phyloP scores from a whole-genome alignment of 2,329 filamentous ascomycete species.

The Penicillium sp. region DNA sequence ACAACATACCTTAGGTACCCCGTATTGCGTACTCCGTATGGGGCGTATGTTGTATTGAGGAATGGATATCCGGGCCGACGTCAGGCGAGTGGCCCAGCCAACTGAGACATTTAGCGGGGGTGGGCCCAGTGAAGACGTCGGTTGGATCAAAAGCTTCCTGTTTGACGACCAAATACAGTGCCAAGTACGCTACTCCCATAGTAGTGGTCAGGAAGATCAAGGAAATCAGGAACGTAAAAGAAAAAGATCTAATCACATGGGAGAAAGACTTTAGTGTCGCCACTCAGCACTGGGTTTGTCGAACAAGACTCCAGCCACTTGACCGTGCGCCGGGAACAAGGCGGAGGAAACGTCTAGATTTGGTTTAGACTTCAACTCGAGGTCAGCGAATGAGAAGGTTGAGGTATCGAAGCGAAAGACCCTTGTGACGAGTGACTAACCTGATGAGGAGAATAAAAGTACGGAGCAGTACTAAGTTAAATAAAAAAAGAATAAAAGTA shows the following conservation, averaged over 20 bases:
- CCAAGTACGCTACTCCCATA: neutral
- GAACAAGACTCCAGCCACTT: neutral
- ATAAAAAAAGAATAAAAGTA: no score
- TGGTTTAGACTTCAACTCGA: neutral
- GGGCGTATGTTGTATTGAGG: no score
- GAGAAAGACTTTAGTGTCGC: neutral
- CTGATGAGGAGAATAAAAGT: neutral
- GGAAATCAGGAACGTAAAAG: neutral
- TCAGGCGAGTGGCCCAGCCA: neutral
- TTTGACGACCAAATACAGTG: neutral
- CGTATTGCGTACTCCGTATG: no score
- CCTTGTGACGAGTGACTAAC: neutral
- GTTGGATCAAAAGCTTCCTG: neutral
- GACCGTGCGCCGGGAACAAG: neutral
- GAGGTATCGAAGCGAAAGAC: neutral
- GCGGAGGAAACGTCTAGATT: neutral
- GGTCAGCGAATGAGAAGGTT: neutral
- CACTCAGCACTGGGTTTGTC: neutral
- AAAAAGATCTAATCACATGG: neutral
- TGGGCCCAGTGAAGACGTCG: neutral
- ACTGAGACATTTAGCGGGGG: slow-evolving; percentile 9
- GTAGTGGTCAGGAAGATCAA: neutral
- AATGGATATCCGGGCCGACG: neutral
- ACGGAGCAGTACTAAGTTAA: neutral
- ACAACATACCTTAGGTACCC: no score